A percentile compares a stretch with the other conserved stretches of the same genome.
Conservation (phyloP, 2,329 filamentous ascomycete genomes). For the Fusarium udum region DNA sequence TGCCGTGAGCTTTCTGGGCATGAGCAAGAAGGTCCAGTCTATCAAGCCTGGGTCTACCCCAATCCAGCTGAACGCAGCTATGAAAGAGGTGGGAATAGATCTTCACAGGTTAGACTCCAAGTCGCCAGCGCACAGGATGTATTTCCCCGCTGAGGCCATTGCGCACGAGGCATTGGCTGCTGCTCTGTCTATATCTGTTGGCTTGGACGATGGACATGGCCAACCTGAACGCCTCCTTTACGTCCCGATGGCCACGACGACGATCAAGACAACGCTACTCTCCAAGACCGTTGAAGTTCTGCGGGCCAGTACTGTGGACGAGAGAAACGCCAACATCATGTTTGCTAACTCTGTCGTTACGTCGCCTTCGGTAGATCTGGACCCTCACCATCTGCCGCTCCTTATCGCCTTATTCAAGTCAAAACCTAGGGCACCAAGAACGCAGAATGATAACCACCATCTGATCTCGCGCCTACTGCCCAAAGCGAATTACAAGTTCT, state of each 20-base stretch:
- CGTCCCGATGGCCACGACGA: slow-evolving; percentile 97
- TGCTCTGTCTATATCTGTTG: slow-evolving; percentile 90
- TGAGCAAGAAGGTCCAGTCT: slow-evolving; percentile 81
- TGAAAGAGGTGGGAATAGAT: slow-evolving; percentile 96
- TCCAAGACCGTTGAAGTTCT: slow-evolving; percentile 91
- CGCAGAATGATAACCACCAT: slow-evolving; percentile 62
- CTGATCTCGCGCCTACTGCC: slow-evolving; percentile 91
- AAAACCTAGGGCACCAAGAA: slow-evolving; percentile 50
- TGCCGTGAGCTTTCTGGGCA: slow-evolving; percentile 87
- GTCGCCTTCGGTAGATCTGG: slow-evolving; percentile 91
- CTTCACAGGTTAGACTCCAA: slow-evolving; percentile 90
- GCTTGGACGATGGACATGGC: slow-evolving; percentile 87
- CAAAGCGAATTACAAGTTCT: slow-evolving; percentile 94
- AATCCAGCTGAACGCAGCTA: slow-evolving; percentile 84
- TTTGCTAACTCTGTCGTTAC: slow-evolving; percentile 97
- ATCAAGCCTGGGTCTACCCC: slow-evolving; percentile 74
- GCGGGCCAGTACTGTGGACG: slow-evolving; percentile 74
- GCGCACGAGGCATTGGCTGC: slow-evolving; percentile 94
- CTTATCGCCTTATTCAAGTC: slow-evolving; percentile 78
- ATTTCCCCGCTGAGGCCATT: slow-evolving; percentile 91
- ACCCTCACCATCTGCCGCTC: slow-evolving; percentile 89
- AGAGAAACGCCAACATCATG: slow-evolving; percentile 94
- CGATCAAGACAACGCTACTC: slow-evolving; percentile 89
- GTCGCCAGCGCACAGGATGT: slow-evolving; percentile 97
- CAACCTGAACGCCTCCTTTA: slow-evolving; percentile 89